phyloP scores from a whole-genome alignment of 495 filamentous ascomycete species.

The Penicillium paradoxum region DNA sequence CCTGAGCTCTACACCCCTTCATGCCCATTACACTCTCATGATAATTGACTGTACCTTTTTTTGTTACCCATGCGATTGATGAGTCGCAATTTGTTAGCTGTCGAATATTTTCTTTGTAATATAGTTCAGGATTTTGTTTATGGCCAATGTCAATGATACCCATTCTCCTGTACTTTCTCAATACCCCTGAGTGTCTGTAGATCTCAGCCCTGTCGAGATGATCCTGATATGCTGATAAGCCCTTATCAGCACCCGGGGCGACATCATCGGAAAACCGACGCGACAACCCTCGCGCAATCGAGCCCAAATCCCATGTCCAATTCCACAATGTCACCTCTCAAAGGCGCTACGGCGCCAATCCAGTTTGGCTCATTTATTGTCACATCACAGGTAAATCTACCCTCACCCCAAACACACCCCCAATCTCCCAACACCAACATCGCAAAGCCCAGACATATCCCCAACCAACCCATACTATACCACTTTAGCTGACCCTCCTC shows the following conservation, averaged over 20 bases:
- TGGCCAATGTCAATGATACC: constrained; percentile 43
- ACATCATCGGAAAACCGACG: background rate
- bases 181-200: background rate
- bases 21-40: constrained; percentile 6
- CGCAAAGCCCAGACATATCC: background rate
- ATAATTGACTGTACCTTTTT: background rate
- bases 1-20: constrained; percentile 1
- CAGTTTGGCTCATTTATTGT: constrained; percentile 46
- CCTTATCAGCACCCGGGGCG: constrained; percentile 2
- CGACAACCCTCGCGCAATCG: background rate
- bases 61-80: constrained; percentile 1
- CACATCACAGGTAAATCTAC: constrained; percentile 37
- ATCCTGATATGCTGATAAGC: background rate
- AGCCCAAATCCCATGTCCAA: background rate
- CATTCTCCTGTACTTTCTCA: constrained; percentile 14
- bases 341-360: constrained; percentile 30
- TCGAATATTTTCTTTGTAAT: constrained; percentile 20
- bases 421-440: background rate
- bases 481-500: background rate
- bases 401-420: background rate
- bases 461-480: background rate
- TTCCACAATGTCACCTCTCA: constrained; percentile 22
- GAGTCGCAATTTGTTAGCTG: background rate
- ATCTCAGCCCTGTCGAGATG: background rate
- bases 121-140: constrained; percentile 29